Evolutionary conservation across 352 stramenopile genomes (phyloP).

Genomic region (Pythium rhizo-oryzae): DNA sequence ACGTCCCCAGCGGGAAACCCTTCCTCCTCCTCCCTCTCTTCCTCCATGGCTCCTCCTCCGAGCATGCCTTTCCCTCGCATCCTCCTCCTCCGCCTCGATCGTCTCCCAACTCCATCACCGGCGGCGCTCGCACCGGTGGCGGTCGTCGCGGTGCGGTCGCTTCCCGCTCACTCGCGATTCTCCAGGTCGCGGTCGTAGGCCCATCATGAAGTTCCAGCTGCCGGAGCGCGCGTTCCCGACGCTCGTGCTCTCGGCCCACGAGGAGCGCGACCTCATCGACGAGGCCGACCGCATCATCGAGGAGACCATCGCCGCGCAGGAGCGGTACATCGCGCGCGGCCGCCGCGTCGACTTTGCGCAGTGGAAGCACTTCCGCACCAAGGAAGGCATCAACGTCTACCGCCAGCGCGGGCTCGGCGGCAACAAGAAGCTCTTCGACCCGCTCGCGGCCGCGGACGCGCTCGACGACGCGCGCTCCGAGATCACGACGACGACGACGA

Average conservation of each 20-base stretch:
- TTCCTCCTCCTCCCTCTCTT: background rate
- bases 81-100: background rate
- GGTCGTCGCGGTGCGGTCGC: background rate
- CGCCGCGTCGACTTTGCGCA: slow-evolving; percentile 37
- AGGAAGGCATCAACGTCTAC: slow-evolving; percentile 63
- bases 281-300: slow-evolving; percentile 57
- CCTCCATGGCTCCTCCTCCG: no score
- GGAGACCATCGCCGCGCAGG: slow-evolving; percentile 57
- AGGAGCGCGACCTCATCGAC: slow-evolving; percentile 41
- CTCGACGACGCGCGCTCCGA: slow-evolving; percentile 2
- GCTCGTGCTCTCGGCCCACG: slow-evolving; percentile 41
- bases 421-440: slow-evolving; percentile 21
- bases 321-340: slow-evolving; percentile 45
- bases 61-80: background rate
- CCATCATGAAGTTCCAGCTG: slow-evolving; percentile 30
- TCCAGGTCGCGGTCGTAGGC: no score
- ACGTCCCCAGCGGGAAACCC: background rate
- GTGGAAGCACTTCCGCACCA: slow-evolving; percentile 60
- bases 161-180: background rate
- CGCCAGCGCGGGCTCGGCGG: slow-evolving; percentile 37
- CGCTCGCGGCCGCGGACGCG: background rate
- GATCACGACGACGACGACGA: background rate
- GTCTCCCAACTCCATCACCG: background rate
- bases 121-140: background rate
- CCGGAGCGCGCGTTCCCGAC: slow-evolving; percentile 29